Evolutionary conservation across 768 basidiomycete genomes (phyloP).

Genomic region (Macrolepiota dolichaula): DNA sequence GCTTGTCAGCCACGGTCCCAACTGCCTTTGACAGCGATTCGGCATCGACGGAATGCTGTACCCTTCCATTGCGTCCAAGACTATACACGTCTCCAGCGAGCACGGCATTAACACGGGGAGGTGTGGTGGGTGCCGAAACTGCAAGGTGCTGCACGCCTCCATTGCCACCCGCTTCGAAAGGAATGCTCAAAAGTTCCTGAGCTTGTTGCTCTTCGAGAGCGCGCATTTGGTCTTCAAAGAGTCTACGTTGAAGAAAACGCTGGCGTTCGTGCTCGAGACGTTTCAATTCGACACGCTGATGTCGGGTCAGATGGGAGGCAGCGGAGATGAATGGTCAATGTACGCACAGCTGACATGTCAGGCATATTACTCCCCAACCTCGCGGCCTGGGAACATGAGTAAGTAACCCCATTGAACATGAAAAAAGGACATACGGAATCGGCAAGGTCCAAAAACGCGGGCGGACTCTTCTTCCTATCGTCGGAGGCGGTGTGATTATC

Average conservation of each 20-base stretch:
- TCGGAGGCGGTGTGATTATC: slow-evolving; percentile 67
- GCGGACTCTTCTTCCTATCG: slow-evolving; percentile 82
- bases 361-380: slow-evolving; percentile 82
- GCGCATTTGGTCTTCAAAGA: slow-evolving; percentile 97
- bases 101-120: slow-evolving; percentile 72
- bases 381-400: slow-evolving; percentile 53
- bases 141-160: slow-evolving; percentile 70
- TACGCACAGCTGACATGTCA: slow-evolving; percentile 81
- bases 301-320: slow-evolving; percentile 3
- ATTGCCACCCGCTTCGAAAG: slow-evolving; percentile 55
- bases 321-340: slow-evolving; percentile 7
- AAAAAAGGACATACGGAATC: slow-evolving; percentile 70
- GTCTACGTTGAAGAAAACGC: slow-evolving; percentile 77
- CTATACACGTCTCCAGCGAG: slow-evolving; percentile 57
- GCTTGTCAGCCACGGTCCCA: slow-evolving; percentile 68
- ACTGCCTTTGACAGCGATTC: slow-evolving; percentile 69
- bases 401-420: slow-evolving; percentile 15
- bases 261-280: slow-evolving; percentile 91
- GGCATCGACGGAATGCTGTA: slow-evolving; percentile 53
- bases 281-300: slow-evolving; percentile 77
- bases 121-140: slow-evolving; percentile 86
- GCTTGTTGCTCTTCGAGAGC: slow-evolving; percentile 89
- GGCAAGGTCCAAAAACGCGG: slow-evolving; percentile 90
- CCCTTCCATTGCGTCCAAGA: slow-evolving; percentile 36
- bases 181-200: slow-evolving; percentile 76